Evolutionary conservation across 768 basidiomycete species (phyloP).

Genomic region (Kwoniella sp.): DNA sequence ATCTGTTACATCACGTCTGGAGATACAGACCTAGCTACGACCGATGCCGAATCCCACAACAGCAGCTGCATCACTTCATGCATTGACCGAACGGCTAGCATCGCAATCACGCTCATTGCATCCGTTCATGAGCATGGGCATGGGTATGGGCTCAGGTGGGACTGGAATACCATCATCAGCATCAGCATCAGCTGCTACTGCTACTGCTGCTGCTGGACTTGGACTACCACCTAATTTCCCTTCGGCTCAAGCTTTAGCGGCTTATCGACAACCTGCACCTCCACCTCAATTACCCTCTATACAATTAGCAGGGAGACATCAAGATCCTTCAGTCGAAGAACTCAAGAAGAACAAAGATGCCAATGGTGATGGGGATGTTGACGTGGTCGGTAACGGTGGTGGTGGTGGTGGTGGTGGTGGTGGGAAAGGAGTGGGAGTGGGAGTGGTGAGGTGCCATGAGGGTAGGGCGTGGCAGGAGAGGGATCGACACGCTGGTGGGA

Average conservation of each 20-base stretch:
- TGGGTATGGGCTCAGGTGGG: constrained; percentile 2
- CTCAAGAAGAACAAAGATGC: constrained; percentile 3
- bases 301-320: constrained; percentile 43
- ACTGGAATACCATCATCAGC: too few relatives aligned
- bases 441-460: constrained; percentile 49
- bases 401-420: constrained; percentile 28
- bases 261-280: constrained; percentile 48
- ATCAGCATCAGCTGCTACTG: too few relatives aligned
- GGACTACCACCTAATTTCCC: constrained; percentile 28
- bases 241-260: constrained; percentile 34
- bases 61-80: constrained; percentile 44
- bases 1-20: too few relatives aligned
- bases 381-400: constrained; percentile 12
- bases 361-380: neutral
- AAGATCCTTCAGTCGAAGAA: constrained; percentile 27
- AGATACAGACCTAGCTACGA: too few relatives aligned
- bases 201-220: too few relatives aligned
- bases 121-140: constrained; percentile 24
- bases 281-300: constrained; percentile 46
- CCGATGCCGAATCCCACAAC: constrained; percentile 30
- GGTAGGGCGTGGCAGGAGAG: constrained; percentile 40
- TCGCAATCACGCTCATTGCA: constrained; percentile 39
- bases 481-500: constrained; percentile 38
- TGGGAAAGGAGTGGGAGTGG: constrained; percentile 26
- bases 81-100: constrained; percentile 47